A percentile compares a stretch with the other conserved stretches of the same genome.
These are phyloP conservation scores for Hamamelis virginiana DNA, from an alignment of 164 flowering plant species.

Conservation along the genomic window DNA sequence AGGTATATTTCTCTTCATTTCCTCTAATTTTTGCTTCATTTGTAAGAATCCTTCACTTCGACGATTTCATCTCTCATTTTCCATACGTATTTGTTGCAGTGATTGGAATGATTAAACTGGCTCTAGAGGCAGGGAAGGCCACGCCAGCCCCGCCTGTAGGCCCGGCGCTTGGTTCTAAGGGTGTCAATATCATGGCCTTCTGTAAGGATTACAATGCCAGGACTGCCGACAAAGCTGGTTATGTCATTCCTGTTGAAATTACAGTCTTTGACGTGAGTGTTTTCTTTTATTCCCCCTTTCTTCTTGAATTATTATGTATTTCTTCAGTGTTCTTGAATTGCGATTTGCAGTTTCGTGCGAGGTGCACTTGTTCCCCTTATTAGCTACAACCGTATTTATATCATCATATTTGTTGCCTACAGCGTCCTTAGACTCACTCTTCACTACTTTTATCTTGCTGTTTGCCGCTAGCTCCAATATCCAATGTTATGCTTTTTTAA, in stretches of 20 bases:
- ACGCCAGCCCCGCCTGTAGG: conserved; percentile 99
- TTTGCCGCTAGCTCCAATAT: too few species aligned
- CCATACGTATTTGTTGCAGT: conserved; percentile 37
- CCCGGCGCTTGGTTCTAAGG: conserved; percentile 97
- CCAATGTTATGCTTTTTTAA: too few species aligned
- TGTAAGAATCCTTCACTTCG: background rate
- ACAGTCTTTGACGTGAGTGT: conserved; percentile 90
- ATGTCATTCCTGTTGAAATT: conserved; percentile 93
- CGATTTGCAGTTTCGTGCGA: too few species aligned
- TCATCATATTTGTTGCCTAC: too few species aligned
- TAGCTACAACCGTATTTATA: too few species aligned
- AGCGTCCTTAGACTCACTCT: too few species aligned
- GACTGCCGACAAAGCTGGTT: conserved; percentile 95
- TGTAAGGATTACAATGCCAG: conserved; percentile 98
- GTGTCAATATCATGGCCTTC: conserved; percentile 96
- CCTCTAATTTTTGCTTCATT: background rate
- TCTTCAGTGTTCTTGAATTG: background rate
- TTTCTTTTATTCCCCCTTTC: conserved; percentile 5
- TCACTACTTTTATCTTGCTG: too few species aligned
- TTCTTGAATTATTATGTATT: background rate
- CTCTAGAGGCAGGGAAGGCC: conserved; percentile 97
- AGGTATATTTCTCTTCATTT: conserved; percentile 35
- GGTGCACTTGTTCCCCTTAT: too few species aligned
- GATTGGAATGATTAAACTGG: conserved; percentile 83
- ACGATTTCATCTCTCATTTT: background rate